phyloP scores from a whole-genome alignment of 2,329 filamentous ascomycete genomes.

The Scolecobasidium constrictum region DNA sequence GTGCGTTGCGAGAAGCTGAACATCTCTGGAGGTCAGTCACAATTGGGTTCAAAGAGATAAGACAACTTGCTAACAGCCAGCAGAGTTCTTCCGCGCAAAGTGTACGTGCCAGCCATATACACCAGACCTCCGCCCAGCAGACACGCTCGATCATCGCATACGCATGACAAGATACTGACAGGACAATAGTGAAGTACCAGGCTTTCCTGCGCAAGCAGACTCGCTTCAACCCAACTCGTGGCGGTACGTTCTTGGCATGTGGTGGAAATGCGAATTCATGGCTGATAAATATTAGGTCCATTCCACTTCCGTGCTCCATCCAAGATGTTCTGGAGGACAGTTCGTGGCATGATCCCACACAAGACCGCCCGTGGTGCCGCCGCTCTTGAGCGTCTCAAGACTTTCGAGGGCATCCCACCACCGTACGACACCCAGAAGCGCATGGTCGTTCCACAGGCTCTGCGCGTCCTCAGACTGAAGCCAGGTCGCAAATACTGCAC shows the following conservation, averaged over 20 bases:
- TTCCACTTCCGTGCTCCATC: slow-evolving; percentile 99
- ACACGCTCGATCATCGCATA: neutral
- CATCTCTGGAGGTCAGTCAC: slow-evolving; percentile 75
- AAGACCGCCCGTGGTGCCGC: slow-evolving; percentile 97
- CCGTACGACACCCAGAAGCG: slow-evolving; percentile 99
- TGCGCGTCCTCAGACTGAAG: slow-evolving; percentile 92
- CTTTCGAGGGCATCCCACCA: slow-evolving; percentile 97
- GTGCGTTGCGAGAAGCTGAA: slow-evolving; percentile 98
- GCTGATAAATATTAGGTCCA: slow-evolving; percentile 52
- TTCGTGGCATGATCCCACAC: slow-evolving; percentile 99
- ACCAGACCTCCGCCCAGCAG: neutral
- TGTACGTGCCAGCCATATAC: slow-evolving; percentile 56
- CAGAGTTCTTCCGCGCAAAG: slow-evolving; percentile 99
- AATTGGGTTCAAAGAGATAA: slow-evolving; percentile 95
- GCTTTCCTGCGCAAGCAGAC: slow-evolving; percentile 99
- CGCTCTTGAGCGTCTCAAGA: slow-evolving; percentile 96
- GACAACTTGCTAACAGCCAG: slow-evolving; percentile 99
- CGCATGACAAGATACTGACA: slow-evolving; percentile 24
- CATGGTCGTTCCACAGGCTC: slow-evolving; percentile 96
- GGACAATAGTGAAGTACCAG: slow-evolving; percentile 91
- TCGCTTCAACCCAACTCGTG: slow-evolving; percentile 97
- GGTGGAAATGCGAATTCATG: slow-evolving; percentile 7
- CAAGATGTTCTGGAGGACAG: slow-evolving; percentile 99
- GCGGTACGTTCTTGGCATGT: slow-evolving; percentile 67
- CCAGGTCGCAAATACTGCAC: slow-evolving; percentile 99